Evolutionary conservation across 2,329 filamentous ascomycete genomes (phyloP).

Genomic region (Clarireedia homoeocarpa): DNA sequence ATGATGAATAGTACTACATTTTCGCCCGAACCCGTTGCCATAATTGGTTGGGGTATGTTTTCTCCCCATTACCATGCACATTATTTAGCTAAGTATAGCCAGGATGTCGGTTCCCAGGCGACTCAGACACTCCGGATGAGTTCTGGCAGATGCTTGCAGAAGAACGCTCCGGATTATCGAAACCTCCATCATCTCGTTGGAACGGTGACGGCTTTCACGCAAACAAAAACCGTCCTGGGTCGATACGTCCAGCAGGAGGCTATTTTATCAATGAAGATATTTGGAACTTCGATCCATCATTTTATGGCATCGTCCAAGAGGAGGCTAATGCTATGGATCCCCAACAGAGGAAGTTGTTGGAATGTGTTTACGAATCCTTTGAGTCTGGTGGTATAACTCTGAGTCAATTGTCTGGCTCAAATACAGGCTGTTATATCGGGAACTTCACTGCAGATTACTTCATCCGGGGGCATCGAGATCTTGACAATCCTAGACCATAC

Average conservation of each 20-base stretch:
- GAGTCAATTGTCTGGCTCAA: conserved; percentile 12
- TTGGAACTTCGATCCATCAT: conserved; percentile 14
- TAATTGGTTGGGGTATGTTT: conserved; percentile 28
- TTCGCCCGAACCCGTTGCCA: conserved; percentile 26
- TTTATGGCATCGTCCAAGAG: conserved; percentile 3
- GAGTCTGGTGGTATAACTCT: conserved; percentile 4
- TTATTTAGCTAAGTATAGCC: not conserved
- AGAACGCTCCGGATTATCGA: conserved; percentile 7
- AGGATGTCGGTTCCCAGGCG: conserved; percentile 41
- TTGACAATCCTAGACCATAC: conserved; percentile 24
- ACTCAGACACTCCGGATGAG: conserved; percentile 15
- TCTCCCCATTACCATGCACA: not conserved
- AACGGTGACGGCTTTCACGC: conserved; percentile 14
- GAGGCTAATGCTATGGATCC: conserved; percentile 5
- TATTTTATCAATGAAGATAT: conserved; percentile 24
- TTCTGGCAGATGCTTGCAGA: conserved; percentile 16
- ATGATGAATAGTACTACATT: not conserved
- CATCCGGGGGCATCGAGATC: conserved; percentile 7
- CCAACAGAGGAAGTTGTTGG: conserved; percentile 5
- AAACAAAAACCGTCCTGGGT: conserved; percentile 10
- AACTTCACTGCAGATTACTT: conserved; percentile 8
- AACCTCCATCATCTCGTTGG: conserved; percentile 14
- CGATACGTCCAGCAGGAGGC: conserved; percentile 11
- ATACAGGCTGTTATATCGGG: conserved; percentile 18
- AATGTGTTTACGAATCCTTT: conserved; percentile 3